Conservation (phyloP, 768 basidiomycete genomes). For the Podaxis carcinomalis region DNA sequence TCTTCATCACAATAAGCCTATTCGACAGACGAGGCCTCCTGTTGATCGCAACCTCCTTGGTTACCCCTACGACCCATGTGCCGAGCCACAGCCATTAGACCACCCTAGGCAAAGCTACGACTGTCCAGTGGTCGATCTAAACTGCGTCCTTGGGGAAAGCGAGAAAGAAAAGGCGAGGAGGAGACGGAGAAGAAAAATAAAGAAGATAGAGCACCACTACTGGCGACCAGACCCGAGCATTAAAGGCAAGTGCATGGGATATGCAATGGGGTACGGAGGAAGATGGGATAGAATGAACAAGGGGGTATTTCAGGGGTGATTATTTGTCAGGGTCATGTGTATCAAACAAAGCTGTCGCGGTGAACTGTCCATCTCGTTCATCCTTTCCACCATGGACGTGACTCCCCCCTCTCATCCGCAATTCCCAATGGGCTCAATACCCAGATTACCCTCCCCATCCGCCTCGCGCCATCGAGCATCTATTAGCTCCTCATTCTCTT, state of each 20-base stretch:
- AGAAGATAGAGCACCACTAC: constrained; percentile 19
- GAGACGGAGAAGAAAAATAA: constrained; percentile 10
- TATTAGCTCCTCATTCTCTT: constrained; percentile 78
- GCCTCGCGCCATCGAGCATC: constrained; percentile 61
- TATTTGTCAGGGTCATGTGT: background rate
- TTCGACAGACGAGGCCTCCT: constrained; percentile 39
- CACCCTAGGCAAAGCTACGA: constrained; percentile 9
- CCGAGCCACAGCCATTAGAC: constrained; percentile 6
- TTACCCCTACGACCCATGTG: constrained; percentile 29
- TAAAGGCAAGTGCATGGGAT: constrained; percentile 36
- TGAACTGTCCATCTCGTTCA: background rate
- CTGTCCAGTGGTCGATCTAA: constrained; percentile 22
- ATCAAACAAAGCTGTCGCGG: background rate
- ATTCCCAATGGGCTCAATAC: constrained; percentile 42
- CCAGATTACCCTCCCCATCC: constrained; percentile 51
- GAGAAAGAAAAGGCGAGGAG: constrained; percentile 16
- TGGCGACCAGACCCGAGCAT: constrained; percentile 35
- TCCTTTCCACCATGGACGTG: constrained; percentile 27
- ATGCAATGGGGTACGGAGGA: constrained; percentile 38
- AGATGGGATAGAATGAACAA: constrained; percentile 17
- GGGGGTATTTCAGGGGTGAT: constrained; percentile 3
- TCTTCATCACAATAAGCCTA: constrained; percentile 23
- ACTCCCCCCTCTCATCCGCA: constrained; percentile 47
- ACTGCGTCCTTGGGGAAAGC: constrained; percentile 6
- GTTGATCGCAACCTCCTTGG: constrained; percentile 24